Percentiles rank a stretch among this genome's conserved stretches.
These are phyloP conservation scores for Globisporangium cystogenes DNA, from an alignment of 352 stramenopile species.

Conservation along the genomic window DNA sequence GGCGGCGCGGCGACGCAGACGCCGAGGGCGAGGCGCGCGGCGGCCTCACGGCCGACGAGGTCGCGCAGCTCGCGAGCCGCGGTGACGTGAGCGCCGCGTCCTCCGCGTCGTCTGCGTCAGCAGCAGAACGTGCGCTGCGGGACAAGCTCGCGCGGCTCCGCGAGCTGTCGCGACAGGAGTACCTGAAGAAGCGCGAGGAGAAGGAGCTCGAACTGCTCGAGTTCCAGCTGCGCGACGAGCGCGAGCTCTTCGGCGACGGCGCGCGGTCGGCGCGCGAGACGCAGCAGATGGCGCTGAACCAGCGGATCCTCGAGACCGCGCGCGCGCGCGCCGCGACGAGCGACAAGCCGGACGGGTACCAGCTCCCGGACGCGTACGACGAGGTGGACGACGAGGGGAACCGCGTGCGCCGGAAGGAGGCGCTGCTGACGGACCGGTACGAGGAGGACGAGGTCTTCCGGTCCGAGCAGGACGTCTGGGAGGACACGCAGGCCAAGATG, in stretches of 20 bases:
- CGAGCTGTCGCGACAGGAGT: slow-evolving; percentile 93
- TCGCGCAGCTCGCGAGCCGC: slow-evolving; percentile 75
- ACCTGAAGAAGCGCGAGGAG: slow-evolving; percentile 97
- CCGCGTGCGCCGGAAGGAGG: slow-evolving; percentile 88
- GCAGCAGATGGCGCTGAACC: slow-evolving; percentile 80
- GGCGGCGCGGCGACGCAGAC: slow-evolving; percentile 28
- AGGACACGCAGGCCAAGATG: slow-evolving; percentile 95
- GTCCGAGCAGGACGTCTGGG: slow-evolving; percentile 98
- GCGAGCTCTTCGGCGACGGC: slow-evolving; percentile 75
- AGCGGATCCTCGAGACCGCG: slow-evolving; percentile 89
- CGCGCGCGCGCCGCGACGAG: slow-evolving; percentile 45
- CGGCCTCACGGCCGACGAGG: slow-evolving; percentile 68
- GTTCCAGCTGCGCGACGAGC: slow-evolving; percentile 69
- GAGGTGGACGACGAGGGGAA: slow-evolving; percentile 88
- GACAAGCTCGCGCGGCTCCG: slow-evolving; percentile 77
- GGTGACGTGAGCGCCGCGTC: slow-evolving; percentile 35
- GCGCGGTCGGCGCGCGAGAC: slow-evolving; percentile 76
- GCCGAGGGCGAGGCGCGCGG: slow-evolving; percentile 15
- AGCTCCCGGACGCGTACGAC: slow-evolving; percentile 96
- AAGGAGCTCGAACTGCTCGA: slow-evolving; percentile 95
- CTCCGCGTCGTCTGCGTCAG: slow-evolving; percentile 26
- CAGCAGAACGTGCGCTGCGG: slow-evolving; percentile 20
- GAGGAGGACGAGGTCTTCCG: slow-evolving; percentile 90
- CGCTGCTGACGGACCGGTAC: slow-evolving; percentile 94
- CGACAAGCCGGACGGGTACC: slow-evolving; percentile 85